phyloP scores from a whole-genome alignment of 371 early-diverging fungal species.

The Ordospora pajunii region DNA sequence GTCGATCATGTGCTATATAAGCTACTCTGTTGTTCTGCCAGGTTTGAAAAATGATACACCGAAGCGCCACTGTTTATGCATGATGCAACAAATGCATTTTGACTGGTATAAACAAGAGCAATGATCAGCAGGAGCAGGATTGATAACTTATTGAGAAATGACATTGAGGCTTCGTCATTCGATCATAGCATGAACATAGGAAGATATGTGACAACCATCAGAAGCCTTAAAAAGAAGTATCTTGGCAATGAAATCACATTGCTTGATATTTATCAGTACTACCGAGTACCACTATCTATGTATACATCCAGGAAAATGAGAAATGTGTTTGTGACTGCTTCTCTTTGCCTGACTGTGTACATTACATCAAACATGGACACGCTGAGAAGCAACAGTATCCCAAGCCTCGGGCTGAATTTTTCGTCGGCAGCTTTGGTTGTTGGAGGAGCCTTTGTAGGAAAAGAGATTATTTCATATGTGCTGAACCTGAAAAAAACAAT shows the following conservation, averaged over 20 bases:
- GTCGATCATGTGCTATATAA: too few relatives aligned
- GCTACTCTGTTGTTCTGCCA: too few relatives aligned
- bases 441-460: neutral
- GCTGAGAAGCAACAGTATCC: neutral
- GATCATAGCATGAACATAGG: neutral
- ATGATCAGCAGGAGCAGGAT: neutral
- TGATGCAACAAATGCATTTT: neutral
- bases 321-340: neutral
- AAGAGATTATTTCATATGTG: neutral
- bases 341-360: neutral
- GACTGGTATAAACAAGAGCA: neutral
- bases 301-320: neutral
- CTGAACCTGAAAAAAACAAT: neutral
- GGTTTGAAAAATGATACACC: too few relatives aligned
- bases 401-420: neutral
- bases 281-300: neutral
- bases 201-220: neutral
- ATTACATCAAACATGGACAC: neutral
- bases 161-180: neutral
- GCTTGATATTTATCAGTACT: neutral
- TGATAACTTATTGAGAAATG: neutral
- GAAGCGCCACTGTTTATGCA: neutral
- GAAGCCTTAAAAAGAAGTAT: neutral
- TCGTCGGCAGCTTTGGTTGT: neutral
- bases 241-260: neutral